Evolutionary conservation across 768 basidiomycete genomes (phyloP).

Genomic region (Trametopsis cervina): DNA sequence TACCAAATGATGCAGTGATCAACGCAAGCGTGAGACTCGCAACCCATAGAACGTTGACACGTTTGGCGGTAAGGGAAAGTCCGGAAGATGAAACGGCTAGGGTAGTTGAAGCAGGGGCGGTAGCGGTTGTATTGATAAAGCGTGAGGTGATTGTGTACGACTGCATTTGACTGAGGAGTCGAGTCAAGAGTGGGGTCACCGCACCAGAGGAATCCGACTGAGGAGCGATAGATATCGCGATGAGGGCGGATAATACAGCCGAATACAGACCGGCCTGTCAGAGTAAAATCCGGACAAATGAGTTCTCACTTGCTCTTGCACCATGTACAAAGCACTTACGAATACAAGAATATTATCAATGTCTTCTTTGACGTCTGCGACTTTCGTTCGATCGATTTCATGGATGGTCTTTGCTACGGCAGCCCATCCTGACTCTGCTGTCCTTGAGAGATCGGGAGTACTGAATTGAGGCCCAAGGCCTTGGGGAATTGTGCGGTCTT

Average conservation of each 20-base stretch:
- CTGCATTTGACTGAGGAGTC: neutral
- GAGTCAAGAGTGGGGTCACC: neutral
- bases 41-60: slow-evolving; percentile 7
- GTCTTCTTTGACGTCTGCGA: slow-evolving; percentile 2
- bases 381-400: slow-evolving; percentile 1
- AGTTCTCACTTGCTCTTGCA: neutral
- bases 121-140: neutral
- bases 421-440: slow-evolving; percentile 2
- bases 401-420: neutral
- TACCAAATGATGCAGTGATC: too few relatives aligned
- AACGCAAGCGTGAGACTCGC: too few relatives aligned
- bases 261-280: slow-evolving; percentile 3
- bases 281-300: too few relatives aligned
- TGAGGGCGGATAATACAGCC: neutral
- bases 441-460: too few relatives aligned
- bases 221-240: neutral
- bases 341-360: slow-evolving; percentile 5
- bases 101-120: neutral
- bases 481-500: too few relatives aligned
- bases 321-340: neutral
- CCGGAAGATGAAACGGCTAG: too few relatives aligned
- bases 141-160: too few relatives aligned
- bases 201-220: neutral
- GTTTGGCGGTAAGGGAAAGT: neutral
- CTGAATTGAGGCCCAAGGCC: too few relatives aligned